A percentile compares a stretch with the other conserved stretches of the same genome.
These are phyloP conservation scores for Scutellaria minor DNA, from an alignment of 257 asterid genomes.

Conservation along the genomic window DNA sequence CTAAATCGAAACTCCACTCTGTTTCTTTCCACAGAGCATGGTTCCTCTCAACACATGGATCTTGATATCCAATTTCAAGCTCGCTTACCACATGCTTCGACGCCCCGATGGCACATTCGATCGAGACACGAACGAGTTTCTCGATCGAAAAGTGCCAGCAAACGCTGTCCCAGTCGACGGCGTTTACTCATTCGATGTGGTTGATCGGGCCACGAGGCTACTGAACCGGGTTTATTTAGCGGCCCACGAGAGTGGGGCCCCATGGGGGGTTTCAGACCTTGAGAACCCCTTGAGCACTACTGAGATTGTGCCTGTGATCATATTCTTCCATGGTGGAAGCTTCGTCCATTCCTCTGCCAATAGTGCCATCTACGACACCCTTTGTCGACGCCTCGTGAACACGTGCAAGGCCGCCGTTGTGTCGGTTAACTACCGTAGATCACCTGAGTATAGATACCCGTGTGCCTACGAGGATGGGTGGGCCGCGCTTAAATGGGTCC, in stretches of 20 bases:
- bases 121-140: conserved; percentile 73
- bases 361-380: conserved; percentile 80
- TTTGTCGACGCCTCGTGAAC: conserved; percentile 78
- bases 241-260: conserved; percentile 38
- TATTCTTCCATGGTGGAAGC: conserved; percentile 93
- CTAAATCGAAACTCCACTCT: neutral
- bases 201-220: conserved; percentile 70
- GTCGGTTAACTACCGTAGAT: conserved; percentile 75
- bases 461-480: conserved; percentile 88
- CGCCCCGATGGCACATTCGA: conserved; percentile 89
- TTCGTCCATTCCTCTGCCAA: conserved; percentile 87
- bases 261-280: conserved; percentile 50
- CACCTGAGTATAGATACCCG: conserved; percentile 81
- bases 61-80: conserved; percentile 84
- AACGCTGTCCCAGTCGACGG: conserved; percentile 75
- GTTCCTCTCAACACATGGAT: conserved; percentile 93
- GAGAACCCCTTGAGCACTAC: conserved; percentile 64
- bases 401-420: conserved; percentile 74
- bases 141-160: conserved; percentile 79
- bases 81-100: conserved; percentile 76
- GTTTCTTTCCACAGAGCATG: conserved; percentile 53
- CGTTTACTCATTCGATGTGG: conserved; percentile 72
- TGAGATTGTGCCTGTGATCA: conserved; percentile 67
- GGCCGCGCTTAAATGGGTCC: conserved; percentile 78
- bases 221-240: conserved; percentile 67